Evolutionary conservation across 129 eudicot species (phyloP), one percentile per base, ranked within the genome.

Genomic region (Flaveria sonorensis): DNA sequence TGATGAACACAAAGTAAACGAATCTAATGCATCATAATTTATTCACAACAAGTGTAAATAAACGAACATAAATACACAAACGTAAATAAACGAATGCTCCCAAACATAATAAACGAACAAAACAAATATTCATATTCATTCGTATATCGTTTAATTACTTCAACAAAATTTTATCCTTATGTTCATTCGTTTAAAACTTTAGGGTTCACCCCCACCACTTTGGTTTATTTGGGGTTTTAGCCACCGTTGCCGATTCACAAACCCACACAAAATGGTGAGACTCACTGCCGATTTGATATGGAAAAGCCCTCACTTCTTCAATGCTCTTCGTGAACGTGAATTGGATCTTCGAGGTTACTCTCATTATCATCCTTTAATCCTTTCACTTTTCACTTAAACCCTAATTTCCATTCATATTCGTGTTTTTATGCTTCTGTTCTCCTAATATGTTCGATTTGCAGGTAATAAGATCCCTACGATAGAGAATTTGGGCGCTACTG

Each of bases 231-330:
- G 82, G 85, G 85, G 82, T 82, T 82, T 77, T 51, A 82, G 82
- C 75, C 40, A 53, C 61, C 73, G n/a, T 16, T 61, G 53, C 74
- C 62, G 19, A 12, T 64, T 40, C 42, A n/a, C 23, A 11, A 1
- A 10, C n/a, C 47, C 24, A 46, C 10, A 53, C 13, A 19, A 46
- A 79, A 93, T 94, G 98, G 98, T 94, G 88, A 82, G 98, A 72
- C 68, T 94, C 21, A 94, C 90, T 15, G 99, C 97, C 0, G 97
- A 91, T 82, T 83, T 94, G 82, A 86, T 94, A 6, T 94, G 99
- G 99, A 91, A 94, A 75, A 91, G 99, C 85, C 94, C 97, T 78
- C 99, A 94, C 77, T 94, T 94, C 75, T 94, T 94, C 88, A 94
- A 94, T 32, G 96, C 97, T 84, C 84, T 94, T 75, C 87, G 90